These are phyloP conservation scores for Flaveria bidentis DNA, from an alignment of 129 eudicot species.

Conservation along the genomic window DNA sequence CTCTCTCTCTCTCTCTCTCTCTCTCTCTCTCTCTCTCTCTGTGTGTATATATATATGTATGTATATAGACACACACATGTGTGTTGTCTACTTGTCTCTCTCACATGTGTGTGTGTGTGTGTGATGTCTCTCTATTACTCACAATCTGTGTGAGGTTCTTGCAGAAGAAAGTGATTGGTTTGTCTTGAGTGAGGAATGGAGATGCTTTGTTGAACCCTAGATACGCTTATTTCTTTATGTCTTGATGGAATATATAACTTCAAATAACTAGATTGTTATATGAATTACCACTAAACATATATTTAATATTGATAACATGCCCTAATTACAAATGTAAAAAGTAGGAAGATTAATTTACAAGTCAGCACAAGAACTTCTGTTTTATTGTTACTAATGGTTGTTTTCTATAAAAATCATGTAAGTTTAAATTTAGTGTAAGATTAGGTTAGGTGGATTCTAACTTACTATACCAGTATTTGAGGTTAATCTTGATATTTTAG, in stretches of 20 bases:
- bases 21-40: neutral
- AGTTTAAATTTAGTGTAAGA: too few relatives aligned
- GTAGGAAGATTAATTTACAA: too few relatives aligned
- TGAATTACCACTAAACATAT: neutral
- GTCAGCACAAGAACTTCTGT: too few relatives aligned
- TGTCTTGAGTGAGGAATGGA: constrained; percentile 32
- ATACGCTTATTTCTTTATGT: constrained; percentile 27
- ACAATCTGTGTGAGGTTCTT: constrained; percentile 15
- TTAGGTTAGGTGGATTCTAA: too few relatives aligned
- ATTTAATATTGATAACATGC: neutral
- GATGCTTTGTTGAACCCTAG: constrained; percentile 43
- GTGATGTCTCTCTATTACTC: neutral
- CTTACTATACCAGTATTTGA: too few relatives aligned
- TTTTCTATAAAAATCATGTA: too few relatives aligned
- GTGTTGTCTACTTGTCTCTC: too few relatives aligned
- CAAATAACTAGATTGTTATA: neutral
- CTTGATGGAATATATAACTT: neutral
- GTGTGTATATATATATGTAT: neutral
- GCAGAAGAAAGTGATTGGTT: constrained; percentile 35
- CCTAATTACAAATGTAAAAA: neutral
- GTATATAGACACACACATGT: neutral
- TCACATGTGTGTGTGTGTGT: neutral
- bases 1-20: constrained; percentile 33
- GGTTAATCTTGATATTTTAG: too few relatives aligned
- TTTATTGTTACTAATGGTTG: too few relatives aligned